Evolutionary conservation across 306 rosid species (phyloP), one percentile per base, ranked within the genome.

Genomic region (Begonia loranthoides): DNA sequence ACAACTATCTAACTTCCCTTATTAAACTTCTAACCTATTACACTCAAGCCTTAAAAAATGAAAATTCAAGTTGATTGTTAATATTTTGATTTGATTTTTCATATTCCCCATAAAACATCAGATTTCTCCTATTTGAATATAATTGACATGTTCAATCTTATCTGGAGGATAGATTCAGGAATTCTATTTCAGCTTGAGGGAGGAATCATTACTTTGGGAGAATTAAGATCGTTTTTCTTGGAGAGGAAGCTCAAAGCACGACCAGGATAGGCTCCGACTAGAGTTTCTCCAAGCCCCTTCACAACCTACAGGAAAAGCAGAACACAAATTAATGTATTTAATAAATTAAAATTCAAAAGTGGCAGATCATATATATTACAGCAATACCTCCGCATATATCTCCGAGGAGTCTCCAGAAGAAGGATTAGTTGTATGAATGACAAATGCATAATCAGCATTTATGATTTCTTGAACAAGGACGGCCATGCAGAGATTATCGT

Each of bases 221-320:
- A 78, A 64, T 72, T 71, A 70, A 86, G 75, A 71, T 81, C 80
- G 56, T 62, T 70, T 61, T 86, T 90, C 77, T 86, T 80, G 92
- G 83, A 68, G 63, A 86, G 60, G 72, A 90, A 90, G 66, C 99
- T 90, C 72, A 90, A 58, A 68, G 99, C 95, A 50, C 99, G 99
- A 49, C 99, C 99, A 5, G 99, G 99, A 69, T 90, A 90, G 38
- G 99, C 99, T 73, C 95, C 99, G 46, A 90, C 99, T 22, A 90
- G 77, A 55, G 95, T 90, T 73, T 90, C 99, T 58, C 99, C 99
- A 9, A 90, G 95, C 56, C 99, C 99, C 69, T 78, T 86, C 41
- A 90, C 99, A 64, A 90, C 92, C 99, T 90, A 72, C 54, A 47
- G 62, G 57, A 68, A 48, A 59, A 64, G 50, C 5, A 41, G 55